Conservation (phyloP, 129 eudicot species). For the Flaveria linearis region DNA sequence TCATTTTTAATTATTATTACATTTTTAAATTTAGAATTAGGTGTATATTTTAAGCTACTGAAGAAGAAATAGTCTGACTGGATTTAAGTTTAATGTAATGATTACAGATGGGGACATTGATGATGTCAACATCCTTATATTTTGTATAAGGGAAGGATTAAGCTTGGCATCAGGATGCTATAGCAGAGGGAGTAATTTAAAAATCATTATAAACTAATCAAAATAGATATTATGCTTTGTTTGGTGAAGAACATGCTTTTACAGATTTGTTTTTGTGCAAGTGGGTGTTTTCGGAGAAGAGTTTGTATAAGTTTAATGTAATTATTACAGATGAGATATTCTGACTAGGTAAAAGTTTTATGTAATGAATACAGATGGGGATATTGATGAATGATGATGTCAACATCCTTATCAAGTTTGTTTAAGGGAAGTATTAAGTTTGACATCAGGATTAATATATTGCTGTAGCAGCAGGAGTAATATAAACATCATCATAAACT, state of each 20-base stretch:
- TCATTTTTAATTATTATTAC: neutral
- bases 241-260: neutral
- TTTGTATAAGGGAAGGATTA: neutral
- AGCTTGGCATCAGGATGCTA: neutral
- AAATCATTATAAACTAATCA: neutral
- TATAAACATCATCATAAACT: neutral
- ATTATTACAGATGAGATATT: neutral
- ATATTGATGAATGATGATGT: neutral
- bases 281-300: too few relatives aligned
- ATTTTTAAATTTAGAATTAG: neutral
- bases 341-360: neutral
- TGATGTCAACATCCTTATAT: constrained; percentile 2
- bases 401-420: neutral
- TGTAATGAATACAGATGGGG: neutral
- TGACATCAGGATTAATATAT: neutral
- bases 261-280: too few relatives aligned
- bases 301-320: too few relatives aligned
- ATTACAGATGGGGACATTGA: neutral
- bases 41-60: neutral
- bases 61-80: neutral
- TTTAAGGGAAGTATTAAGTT: neutral
- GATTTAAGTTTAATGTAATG: neutral
- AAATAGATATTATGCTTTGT: neutral
- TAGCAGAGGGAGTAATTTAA: constrained; percentile 5
- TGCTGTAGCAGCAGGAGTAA: neutral